phyloP scores from a whole-genome alignment of 768 basidiomycete genomes.

The Filobasidium wieringae region DNA sequence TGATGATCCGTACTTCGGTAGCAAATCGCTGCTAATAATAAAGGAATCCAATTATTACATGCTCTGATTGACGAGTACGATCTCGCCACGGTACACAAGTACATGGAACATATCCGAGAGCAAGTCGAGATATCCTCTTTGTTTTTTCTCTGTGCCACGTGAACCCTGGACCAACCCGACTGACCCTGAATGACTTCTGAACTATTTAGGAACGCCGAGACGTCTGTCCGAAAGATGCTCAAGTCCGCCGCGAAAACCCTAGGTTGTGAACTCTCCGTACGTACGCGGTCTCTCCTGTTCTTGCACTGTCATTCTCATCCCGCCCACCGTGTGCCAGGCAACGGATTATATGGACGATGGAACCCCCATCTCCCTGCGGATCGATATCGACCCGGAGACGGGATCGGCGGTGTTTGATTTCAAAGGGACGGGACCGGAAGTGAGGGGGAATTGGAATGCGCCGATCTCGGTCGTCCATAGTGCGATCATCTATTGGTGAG shows the following conservation, averaged over 20 bases:
- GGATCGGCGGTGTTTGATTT: conserved; percentile 82
- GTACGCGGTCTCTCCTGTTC: neutral
- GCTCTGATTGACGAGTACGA: conserved; percentile 78
- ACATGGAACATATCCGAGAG: conserved; percentile 56
- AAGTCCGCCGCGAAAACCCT: conserved; percentile 48
- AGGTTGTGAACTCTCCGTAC: conserved; percentile 3
- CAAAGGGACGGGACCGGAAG: conserved; percentile 38
- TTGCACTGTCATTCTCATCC: neutral
- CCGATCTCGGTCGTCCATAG: conserved; percentile 47
- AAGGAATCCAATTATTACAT: conserved; percentile 75
- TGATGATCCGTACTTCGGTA: no score
- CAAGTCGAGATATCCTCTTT: neutral
- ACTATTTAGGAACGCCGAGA: conserved; percentile 72
- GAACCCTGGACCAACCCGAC: neutral
- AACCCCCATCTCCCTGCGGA: conserved; percentile 44
- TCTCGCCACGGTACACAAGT: conserved; percentile 74
- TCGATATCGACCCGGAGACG: conserved; percentile 59
- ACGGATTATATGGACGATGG: conserved; percentile 52
- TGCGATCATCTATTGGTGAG: conserved; percentile 32
- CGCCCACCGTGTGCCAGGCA: conserved; percentile 40
- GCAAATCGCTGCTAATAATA: conserved; percentile 51
- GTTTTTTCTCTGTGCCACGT: neutral
- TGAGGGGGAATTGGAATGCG: conserved; percentile 34
- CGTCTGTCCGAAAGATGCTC: conserved; percentile 69
- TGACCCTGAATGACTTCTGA: no score